Base-by-base conservation (phyloP, 805 yeast species). In the Candida pseudofarinosa region DNA sequence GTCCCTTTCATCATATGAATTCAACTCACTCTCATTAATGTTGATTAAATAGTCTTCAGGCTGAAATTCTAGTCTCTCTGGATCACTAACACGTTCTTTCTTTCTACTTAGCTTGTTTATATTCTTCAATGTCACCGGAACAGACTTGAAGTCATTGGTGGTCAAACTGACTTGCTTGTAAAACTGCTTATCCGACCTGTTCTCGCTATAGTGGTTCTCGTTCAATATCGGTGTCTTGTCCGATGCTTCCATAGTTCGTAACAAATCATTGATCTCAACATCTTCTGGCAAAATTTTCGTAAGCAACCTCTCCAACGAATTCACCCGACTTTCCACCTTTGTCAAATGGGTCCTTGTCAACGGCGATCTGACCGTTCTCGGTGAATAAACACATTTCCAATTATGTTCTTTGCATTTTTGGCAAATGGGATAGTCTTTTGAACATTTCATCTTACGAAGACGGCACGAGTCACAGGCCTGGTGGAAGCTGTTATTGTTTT, bases 401-500 rank as follows among this genome's bases (percentile, higher is more conserved):
- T 53, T 52, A 45, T 62, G 64, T 41, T 61, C 64, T 40, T 58
- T 58, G 38, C 67, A 61, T 42, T 61, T 61, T 50, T 56, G 53
- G 36, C 66, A 62, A 38, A 55, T 50, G 20, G 67, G 67, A 33
- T 40, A 51, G 46, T 60, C 64, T 40, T 62, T 62, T 41, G 63
- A 56, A 42, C 67, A 62, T 45, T 60, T 60, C 51, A 61, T 55
- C 48, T 62, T 62, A 41, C 67, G 58, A 39, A 59, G 58, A 35
- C 67, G 55, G 48, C 67, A 62, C 39, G 63, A 58, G 45, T 62
- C 67, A 39, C 67, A 62, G 10, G 67, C 67, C 47, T 62, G 67
- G 42, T 62, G 65, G 19, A 62, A 59, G 28, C 39, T 31, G 31
- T 31, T 38, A 12, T 19, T 23, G 10, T 10, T 10, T 10, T 23